These are phyloP conservation scores for Nicotiana knightiana DNA, from an alignment of 257 asterid species.

Conservation along the genomic window DNA sequence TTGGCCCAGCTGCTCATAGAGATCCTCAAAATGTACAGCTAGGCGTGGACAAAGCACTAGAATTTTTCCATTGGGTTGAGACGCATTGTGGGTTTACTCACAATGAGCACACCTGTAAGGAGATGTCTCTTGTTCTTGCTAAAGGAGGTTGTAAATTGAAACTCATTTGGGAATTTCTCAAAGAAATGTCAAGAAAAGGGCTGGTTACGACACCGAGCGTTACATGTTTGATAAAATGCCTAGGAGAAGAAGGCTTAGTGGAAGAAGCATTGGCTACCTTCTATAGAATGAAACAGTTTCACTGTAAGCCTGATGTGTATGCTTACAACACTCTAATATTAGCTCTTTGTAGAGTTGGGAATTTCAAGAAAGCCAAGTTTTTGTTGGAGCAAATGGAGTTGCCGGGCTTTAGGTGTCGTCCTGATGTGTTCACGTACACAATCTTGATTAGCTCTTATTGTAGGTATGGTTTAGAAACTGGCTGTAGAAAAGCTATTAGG, in stretches of 20 bases:
- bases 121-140: slow-evolving; percentile 75
- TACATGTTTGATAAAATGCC: slow-evolving; percentile 75
- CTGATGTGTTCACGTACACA: slow-evolving; percentile 75
- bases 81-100: slow-evolving; percentile 48
- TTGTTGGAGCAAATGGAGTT: slow-evolving; percentile 79
- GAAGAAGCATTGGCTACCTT: slow-evolving; percentile 74
- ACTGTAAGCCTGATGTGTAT: slow-evolving; percentile 71
- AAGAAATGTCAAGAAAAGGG: slow-evolving; percentile 62
- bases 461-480: slow-evolving; percentile 64
- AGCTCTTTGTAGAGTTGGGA: slow-evolving; percentile 80
- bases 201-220: slow-evolving; percentile 59
- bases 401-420: slow-evolving; percentile 79
- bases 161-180: slow-evolving; percentile 69
- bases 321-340: slow-evolving; percentile 65
- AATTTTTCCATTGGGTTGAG: slow-evolving; percentile 81
- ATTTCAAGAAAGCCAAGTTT: slow-evolving; percentile 71
- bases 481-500: slow-evolving; percentile 73
- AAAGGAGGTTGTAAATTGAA: slow-evolving; percentile 56
- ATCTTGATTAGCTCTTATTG: slow-evolving; percentile 76
- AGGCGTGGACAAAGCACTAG: slow-evolving; percentile 75
- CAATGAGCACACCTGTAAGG: slow-evolving; percentile 71
- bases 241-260: slow-evolving; percentile 83
- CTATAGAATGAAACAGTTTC: slow-evolving; percentile 85
- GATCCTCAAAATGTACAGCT: slow-evolving; percentile 50
- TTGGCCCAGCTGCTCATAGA: slow-evolving; percentile 82